Base-by-base conservation (phyloP, 2,329 filamentous ascomycete genomes). In the Ophiostoma montium region DNA sequence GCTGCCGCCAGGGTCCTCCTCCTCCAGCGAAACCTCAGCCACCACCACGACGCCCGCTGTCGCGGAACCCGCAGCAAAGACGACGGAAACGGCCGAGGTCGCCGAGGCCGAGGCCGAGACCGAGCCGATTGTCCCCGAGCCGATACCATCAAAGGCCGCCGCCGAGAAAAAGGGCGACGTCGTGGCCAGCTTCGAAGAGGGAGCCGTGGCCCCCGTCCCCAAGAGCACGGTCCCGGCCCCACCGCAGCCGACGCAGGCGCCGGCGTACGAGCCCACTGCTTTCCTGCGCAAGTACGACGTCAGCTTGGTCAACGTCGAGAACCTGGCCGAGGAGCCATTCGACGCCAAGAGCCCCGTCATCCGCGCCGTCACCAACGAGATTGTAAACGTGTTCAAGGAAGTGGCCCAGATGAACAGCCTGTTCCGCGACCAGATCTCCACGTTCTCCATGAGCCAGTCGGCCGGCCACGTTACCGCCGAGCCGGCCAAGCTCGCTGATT, bases 331-430 rank as follows among this genome's bases (percentile, higher is more conserved):
- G 59, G 84, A 95, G 60, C 82, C 88, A 0, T 86, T 86, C 62
- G 92, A 96, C 63, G 83, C 87, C 61, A 94, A 90, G 66, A 92
- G 84, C 60, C 82, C 83, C 16, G 81, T 92, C 32, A 88, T 96
- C 52, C 82, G 87, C 49, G 92, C 92, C 12, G 80, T 98, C 42
- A 92, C 90, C 46, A 95, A 90, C 60, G 94, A 98, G 68, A 96
- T 98, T 53, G 88, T 98, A 62, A 96, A 95, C 63, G 92, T 95
- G 1, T 96, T 95, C 72, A 96, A 95, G 68, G 89, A 96, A 63
- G 87, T 98, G 48, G 90, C 90, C 10, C 84, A 81, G 41, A 79
- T 95, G 66, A 98, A 96, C 68, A 87, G 85, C 52, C 74, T 98
- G 18, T 98, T 98, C 73, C 80, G 90, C 51, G 92, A 98, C 60